Conservation (phyloP, 2,329 filamentous ascomycete genomes). For the Metarhizium brunneum region DNA sequence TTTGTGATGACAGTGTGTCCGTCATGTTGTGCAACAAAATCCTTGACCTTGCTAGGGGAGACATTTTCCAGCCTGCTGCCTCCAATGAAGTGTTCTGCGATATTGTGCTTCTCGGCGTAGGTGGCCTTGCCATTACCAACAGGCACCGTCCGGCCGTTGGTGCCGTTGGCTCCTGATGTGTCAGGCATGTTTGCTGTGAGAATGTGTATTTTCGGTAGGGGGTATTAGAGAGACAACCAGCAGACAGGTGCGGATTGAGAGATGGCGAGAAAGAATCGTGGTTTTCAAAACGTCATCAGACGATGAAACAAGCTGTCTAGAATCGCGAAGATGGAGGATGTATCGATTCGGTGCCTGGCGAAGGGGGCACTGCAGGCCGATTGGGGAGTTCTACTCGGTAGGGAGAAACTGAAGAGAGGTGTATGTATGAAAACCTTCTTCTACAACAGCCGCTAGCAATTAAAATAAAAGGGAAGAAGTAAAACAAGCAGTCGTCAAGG, state of each 20-base stretch:
- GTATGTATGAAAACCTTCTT: slow-evolving; percentile 7
- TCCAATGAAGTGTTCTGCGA: slow-evolving; percentile 93
- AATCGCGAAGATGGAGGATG: not conserved
- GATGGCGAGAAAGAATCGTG: not conserved
- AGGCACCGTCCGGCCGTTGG: slow-evolving; percentile 40
- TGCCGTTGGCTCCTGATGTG: slow-evolving; percentile 27
- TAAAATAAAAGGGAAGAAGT: not conserved
- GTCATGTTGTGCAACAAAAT: slow-evolving; percentile 82
- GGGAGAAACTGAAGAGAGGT: slow-evolving; percentile 12
- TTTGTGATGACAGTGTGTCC: slow-evolving; percentile 98
- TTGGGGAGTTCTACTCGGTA: not conserved
- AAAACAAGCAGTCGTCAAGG: slow-evolving; percentile 1
- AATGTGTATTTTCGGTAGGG: not conserved
- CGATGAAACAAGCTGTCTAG: not conserved
- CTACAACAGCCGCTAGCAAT: slow-evolving; percentile 3
- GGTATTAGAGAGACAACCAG: not conserved
- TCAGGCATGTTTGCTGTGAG: slow-evolving; percentile 35
- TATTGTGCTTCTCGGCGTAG: slow-evolving; percentile 70
- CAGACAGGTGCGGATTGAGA: not conserved
- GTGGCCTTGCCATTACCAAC: slow-evolving; percentile 50
- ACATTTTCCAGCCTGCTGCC: slow-evolving; percentile 82
- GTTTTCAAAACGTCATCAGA: slow-evolving; percentile 3
- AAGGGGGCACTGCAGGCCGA: not conserved
- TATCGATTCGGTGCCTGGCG: slow-evolving; percentile 1
- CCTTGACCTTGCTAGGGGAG: slow-evolving; percentile 79